These are phyloP conservation scores for Coleophoma crateriformis DNA, from an alignment of 2,329 filamentous ascomycete species.

Conservation along the genomic window DNA sequence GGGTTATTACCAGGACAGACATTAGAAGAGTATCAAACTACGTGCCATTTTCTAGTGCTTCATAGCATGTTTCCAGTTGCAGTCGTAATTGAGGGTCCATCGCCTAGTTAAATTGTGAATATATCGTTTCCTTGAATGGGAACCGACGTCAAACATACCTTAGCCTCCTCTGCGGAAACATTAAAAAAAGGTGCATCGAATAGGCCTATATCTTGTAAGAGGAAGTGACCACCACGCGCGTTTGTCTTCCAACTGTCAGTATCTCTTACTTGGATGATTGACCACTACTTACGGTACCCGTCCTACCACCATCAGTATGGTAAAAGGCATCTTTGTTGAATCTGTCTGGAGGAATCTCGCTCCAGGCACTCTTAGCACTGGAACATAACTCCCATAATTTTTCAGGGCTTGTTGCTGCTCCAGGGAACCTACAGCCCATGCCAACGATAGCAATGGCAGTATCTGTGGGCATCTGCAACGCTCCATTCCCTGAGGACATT, in stretches of 20 bases:
- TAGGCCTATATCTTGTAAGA: conserved; percentile 24
- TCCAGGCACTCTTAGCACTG: conserved; percentile 40
- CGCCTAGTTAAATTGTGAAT: background rate
- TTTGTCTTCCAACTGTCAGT: conserved; percentile 1
- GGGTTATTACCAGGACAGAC: background rate
- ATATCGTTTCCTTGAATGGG: background rate
- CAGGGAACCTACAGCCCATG: conserved; percentile 30
- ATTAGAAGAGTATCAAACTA: background rate
- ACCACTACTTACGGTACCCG: background rate
- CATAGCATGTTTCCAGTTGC: conserved; percentile 5
- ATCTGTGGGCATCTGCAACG: background rate
- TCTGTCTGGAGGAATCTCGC: conserved; percentile 23
- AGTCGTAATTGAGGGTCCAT: conserved; percentile 8
- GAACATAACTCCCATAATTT: conserved; percentile 42
- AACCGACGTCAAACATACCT: background rate
- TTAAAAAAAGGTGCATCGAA: conserved; percentile 37
- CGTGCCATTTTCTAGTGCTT: conserved; percentile 7
- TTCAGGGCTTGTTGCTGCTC: conserved; percentile 32
- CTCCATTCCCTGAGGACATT: background rate
- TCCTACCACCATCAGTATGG: conserved; percentile 1
- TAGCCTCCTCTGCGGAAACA: conserved; percentile 20
- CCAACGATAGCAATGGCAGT: conserved; percentile 27
- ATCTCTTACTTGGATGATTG: background rate
- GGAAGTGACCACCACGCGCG: conserved; percentile 19
- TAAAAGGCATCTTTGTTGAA: conserved; percentile 35